Percentiles rank a stretch among this genome's conserved stretches.
Conservation (phyloP, 305 asterid species). For the Fraxinus albicans region DNA sequence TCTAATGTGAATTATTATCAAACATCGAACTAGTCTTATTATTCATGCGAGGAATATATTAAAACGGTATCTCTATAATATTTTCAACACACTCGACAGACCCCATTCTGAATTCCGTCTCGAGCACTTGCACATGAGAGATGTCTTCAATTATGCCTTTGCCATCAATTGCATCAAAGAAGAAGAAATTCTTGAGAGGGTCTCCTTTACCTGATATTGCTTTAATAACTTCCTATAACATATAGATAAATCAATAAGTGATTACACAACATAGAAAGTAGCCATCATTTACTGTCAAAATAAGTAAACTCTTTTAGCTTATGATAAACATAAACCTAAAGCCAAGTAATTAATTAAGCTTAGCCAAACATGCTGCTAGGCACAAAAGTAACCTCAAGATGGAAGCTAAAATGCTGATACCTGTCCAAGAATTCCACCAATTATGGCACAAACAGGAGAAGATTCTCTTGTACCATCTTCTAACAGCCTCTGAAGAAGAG, state of each 20-base stretch:
- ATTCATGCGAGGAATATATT: neutral
- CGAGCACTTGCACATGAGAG: constrained; percentile 23
- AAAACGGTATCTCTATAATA: neutral
- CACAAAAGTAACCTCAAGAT: neutral
- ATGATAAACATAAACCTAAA: neutral
- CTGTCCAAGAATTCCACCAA: constrained; percentile 98
- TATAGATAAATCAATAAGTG: neutral
- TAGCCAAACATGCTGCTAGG: neutral
- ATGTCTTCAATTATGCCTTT: constrained; percentile 83
- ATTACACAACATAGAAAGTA: neutral
- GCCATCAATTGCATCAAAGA: constrained; percentile 79
- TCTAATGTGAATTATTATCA: neutral
- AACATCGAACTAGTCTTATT: neutral
- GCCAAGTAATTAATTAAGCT: neutral
- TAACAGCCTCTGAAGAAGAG: constrained; percentile 67
- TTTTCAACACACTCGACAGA: neutral
- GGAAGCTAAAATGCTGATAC: constrained; percentile 25
- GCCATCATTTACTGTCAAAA: neutral
- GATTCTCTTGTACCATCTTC: constrained; percentile 61
- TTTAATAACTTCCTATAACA: constrained; percentile 80
- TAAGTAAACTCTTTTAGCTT: neutral
- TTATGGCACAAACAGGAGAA: constrained; percentile 87
- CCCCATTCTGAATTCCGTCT: neutral
- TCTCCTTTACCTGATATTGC: constrained; percentile 96
- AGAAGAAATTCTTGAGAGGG: constrained; percentile 88